Evolutionary conservation across 2,329 filamentous ascomycete species (phyloP), one percentile per base, ranked within the genome.

Genomic region (Metarhizium anisopliae): DNA sequence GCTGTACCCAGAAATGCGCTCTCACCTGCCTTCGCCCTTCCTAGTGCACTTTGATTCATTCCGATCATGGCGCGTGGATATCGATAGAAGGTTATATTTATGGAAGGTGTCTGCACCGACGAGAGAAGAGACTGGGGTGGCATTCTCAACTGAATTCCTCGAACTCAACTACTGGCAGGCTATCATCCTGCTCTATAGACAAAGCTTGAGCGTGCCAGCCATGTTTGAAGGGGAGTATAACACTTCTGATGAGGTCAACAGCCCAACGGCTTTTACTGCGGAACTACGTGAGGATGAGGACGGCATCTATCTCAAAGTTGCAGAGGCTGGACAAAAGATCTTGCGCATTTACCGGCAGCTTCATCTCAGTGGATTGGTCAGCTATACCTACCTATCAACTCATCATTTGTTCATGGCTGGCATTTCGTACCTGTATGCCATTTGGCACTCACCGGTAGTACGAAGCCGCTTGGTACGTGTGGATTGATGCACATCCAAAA

Each of bases 121-220:
- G 0, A 85, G 87, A 59, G 73, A 82, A 25, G 84, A 94, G 56
- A 95, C 90, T 0, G 92, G 92, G 1, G 94, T 97, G 2, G 84
- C 84, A 4, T 97, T 97, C 68, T 91, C 89, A 0, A 85, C 89
- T 1, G 87, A 96, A 55, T 96, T 97, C 64, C 73, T 96, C 4
- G 90, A 96, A 64, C 79, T 97, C 58, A 97, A 97, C 70, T 97
- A 97, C 71, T 97, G 93, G 92, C 93, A 96, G 69, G 90, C 91
- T 3, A 85, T 97, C 58, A 95, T 96, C 62, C 91, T 96, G 86
- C 81, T 97, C 20, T 97, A 97, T 69, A 81, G 93, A 55, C 93
- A 96, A 70, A 94, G 91, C 69, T 72, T 96, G 59, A 87, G 89
- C 51, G 89, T 96, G 18, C 93, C 93, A 1, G 83, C 87, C 45